A percentile compares a stretch with the other conserved stretches of the same genome.
Evolutionary conservation across 139 green algal genomes (phyloP).

Genomic region (Chlamydomonas sp.): DNA sequence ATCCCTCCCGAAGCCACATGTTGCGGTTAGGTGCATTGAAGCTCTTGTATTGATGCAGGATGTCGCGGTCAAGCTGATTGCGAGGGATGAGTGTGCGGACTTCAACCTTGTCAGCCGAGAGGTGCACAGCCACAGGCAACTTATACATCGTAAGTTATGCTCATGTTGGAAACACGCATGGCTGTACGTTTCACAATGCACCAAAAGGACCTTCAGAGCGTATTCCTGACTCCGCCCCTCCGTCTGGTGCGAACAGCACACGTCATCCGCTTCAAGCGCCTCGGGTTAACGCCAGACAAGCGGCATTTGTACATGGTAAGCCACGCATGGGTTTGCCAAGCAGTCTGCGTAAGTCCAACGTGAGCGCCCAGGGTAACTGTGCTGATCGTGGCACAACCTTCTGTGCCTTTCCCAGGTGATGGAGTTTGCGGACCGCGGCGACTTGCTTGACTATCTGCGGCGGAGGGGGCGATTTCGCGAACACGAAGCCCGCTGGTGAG

Average conservation of each 20-base stretch:
- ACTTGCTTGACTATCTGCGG: conserved; percentile 93
- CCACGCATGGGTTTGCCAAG: background rate
- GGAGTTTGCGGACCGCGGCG: conserved; percentile 86
- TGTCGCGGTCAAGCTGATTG: conserved; percentile 29
- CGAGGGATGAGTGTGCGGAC: conserved; percentile 20
- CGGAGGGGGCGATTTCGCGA: conserved; percentile 84
- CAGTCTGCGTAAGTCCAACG: background rate
- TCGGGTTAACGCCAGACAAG: conserved; percentile 21
- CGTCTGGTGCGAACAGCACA: conserved; percentile 89
- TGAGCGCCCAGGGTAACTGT: background rate
- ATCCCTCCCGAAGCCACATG: too few species aligned
- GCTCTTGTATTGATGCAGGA: background rate
- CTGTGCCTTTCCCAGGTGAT: conserved; percentile 59
- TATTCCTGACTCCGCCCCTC: conserved; percentile 73
- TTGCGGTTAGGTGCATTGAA: too few species aligned
- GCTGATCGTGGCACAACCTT: background rate
- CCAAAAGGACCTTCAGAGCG: conserved; percentile 39
- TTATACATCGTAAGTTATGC: conserved; percentile 20
- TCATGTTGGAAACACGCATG: background rate
- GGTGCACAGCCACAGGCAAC: conserved; percentile 30
- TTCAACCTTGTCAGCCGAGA: conserved; percentile 32
- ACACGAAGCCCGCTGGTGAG: conserved; percentile 84
- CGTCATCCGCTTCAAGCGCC: conserved; percentile 65
- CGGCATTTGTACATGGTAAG: conserved; percentile 32
- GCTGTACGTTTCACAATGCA: conserved; percentile 72